phyloP scores from a whole-genome alignment of 176 grass and related monocot species.

The Saccharum spontaneum region DNA sequence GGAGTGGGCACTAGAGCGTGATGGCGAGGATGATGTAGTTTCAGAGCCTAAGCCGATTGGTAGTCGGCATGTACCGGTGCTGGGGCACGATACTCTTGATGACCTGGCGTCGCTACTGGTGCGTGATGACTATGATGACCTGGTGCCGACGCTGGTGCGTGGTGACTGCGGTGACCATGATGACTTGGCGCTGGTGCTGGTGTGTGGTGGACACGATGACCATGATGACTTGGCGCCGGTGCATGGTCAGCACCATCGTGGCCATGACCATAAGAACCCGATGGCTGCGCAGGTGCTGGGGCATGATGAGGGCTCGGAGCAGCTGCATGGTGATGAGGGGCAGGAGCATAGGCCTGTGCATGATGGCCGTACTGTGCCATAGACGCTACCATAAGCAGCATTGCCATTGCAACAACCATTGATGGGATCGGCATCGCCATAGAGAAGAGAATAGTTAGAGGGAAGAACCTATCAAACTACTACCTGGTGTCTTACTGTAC shows the following conservation, averaged over 20 bases:
- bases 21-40: neutral
- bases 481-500: neutral
- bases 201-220: no score
- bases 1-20: neutral
- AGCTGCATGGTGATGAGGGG: neutral
- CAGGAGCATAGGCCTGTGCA: neutral
- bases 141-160: no score
- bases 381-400: neutral
- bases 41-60: neutral
- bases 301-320: neutral
- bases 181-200: no score
- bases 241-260: neutral
- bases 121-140: no score
- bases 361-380: neutral
- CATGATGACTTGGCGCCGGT: no score
- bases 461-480: neutral
- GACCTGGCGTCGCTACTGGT: no score
- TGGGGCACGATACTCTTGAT: neutral
- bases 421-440: neutral
- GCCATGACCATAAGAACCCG: neutral
- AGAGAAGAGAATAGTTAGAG: neutral
- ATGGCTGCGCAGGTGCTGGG: neutral
- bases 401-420: neutral
- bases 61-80: neutral
- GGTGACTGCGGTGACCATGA: no score